Conservation (phyloP, 768 basidiomycete species). For the Serendipita vermifera region DNA sequence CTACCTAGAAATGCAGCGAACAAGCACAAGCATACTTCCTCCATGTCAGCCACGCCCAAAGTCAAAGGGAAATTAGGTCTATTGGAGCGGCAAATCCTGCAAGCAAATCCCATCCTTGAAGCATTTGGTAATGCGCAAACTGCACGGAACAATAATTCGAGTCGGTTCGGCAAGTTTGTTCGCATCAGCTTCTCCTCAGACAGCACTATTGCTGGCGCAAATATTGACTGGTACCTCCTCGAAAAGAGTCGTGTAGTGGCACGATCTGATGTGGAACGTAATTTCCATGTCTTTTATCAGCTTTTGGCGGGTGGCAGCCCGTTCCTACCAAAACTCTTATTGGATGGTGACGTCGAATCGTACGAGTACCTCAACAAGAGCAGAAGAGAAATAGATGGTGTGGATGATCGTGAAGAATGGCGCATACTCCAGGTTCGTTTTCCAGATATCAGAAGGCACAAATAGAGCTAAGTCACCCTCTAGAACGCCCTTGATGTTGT, state of each 20-base stretch:
- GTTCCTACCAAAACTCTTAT: constrained; percentile 60
- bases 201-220: constrained; percentile 93
- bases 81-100: constrained; percentile 89
- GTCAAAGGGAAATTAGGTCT: constrained; percentile 71
- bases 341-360: constrained; percentile 60
- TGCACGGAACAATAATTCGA: constrained; percentile 95
- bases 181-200: constrained; percentile 86
- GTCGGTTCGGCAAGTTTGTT: constrained; percentile 97
- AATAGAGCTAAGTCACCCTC: constrained; percentile 10
- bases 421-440: constrained; percentile 48
- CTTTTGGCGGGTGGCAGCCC: constrained; percentile 61
- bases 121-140: constrained; percentile 99
- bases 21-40: constrained; percentile 36
- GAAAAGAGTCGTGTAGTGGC: constrained; percentile 94
- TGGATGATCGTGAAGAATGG: constrained; percentile 89
- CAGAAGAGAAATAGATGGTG: constrained; percentile 83
- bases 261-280: constrained; percentile 76
- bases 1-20: constrained; percentile 55
- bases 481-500: constrained; percentile 78
- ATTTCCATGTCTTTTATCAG: constrained; percentile 97
- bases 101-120: constrained; percentile 94
- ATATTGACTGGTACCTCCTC: constrained; percentile 96
- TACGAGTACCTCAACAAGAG: constrained; percentile 90
- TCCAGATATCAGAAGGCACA: not conserved
- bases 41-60: constrained; percentile 35